Conservation (phyloP, 345 rosid species). For the Microcos paniculata region DNA sequence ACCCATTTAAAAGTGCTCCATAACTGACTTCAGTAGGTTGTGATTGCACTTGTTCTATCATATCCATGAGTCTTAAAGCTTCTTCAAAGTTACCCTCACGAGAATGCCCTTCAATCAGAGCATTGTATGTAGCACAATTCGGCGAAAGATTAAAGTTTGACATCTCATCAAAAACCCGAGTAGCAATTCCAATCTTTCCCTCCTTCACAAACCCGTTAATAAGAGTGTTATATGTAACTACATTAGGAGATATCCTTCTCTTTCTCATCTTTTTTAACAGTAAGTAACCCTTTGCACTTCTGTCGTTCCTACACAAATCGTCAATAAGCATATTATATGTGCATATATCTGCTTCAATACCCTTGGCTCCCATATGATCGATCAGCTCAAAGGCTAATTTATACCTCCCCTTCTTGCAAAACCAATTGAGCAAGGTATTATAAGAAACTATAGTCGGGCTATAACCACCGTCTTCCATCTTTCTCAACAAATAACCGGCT, state of each 20-base stretch:
- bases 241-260: slow-evolving; percentile 58
- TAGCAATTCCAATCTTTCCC: slow-evolving; percentile 61
- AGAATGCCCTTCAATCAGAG: slow-evolving; percentile 67
- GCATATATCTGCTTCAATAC: slow-evolving; percentile 67
- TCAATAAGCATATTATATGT: slow-evolving; percentile 78
- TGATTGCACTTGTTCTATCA: slow-evolving; percentile 55
- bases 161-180: slow-evolving; percentile 70
- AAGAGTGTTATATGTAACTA: slow-evolving; percentile 74
- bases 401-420: slow-evolving; percentile 66
- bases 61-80: slow-evolving; percentile 59
- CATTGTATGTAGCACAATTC: slow-evolving; percentile 59
- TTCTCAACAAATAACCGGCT: slow-evolving; percentile 63
- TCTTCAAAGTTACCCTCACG: slow-evolving; percentile 49
- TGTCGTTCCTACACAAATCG: slow-evolving; percentile 66
- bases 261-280: slow-evolving; percentile 80
- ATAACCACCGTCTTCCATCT: slow-evolving; percentile 84
- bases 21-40: slow-evolving; percentile 63
- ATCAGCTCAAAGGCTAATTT: slow-evolving; percentile 63
- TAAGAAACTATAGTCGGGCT: slow-evolving; percentile 68
- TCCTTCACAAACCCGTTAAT: slow-evolving; percentile 72
- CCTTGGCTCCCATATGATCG: slow-evolving; percentile 70
- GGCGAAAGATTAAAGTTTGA: slow-evolving; percentile 49
- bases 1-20: slow-evolving; percentile 67
- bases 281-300: slow-evolving; percentile 81
- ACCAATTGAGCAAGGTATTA: slow-evolving; percentile 79